Evolutionary conservation across 192 early-diverging fungal species (phyloP), one percentile per base, ranked within the genome.

Genomic region (Podochytrium sp.): DNA sequence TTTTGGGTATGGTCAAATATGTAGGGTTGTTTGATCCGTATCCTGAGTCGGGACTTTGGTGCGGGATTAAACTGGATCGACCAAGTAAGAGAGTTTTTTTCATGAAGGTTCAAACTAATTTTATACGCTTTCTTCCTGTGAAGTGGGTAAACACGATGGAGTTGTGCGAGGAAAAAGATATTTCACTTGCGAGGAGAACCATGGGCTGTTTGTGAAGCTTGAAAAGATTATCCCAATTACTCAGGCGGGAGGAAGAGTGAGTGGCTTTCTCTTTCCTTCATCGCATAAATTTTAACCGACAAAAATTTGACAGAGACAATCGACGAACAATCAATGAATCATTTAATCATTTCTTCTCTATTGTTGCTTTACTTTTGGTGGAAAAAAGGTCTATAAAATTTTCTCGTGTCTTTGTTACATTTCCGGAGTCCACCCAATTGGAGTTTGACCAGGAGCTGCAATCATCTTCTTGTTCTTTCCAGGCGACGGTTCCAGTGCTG

Each of bases 81-180:
- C 70, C 78, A 37, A 35, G 81, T 83, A 53, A 80, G 74, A 66
- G 12, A 29, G 7, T 27, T 40, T 60, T 35, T 43, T 18, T 66
- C 40, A 12, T 38, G 10, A 7, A 47, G 35, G 23, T 61, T 6
- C 7, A 30, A 57, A 12, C 37, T 58, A 20, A 16, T 42, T 34
- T 37, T 51, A 66, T 30, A 14, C 20, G 62, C 10, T 14, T 12
- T 43, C 16, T 41, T 76, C 10, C 57, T 27, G 29, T 38, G 35
- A 16, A 81, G 79, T 84, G n/a, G 82, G 82, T 23, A 84, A 81
- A 64, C 82, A 84, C 49, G 78, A 84, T 50, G 82, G 82, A 25
- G 58, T 81, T n/a, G 77, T 84, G 7, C 69, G 63, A 30, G 77
- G 79, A 18, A 76, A 79, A 40, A 61, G 80, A 35, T 84, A 84